Percentiles rank a stretch among this genome's conserved stretches.
These are phyloP conservation scores for Cruciata laevipes DNA, from an alignment of 257 asterid species.

Conservation along the genomic window DNA sequence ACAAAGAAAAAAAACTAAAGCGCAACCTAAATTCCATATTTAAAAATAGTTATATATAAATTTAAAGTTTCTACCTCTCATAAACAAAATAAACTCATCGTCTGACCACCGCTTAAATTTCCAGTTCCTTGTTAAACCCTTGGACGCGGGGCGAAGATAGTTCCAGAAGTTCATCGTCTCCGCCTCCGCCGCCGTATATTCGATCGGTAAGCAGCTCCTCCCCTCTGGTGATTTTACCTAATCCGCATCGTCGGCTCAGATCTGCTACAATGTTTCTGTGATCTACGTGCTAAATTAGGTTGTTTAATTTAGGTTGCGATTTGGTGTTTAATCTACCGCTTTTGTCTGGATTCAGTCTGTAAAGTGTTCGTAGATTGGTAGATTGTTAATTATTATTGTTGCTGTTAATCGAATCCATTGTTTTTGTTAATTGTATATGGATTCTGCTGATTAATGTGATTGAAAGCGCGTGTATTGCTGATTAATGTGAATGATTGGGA, in stretches of 20 bases:
- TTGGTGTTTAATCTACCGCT: neutral
- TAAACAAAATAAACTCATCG: neutral
- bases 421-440: neutral
- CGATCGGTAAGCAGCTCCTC: constrained; percentile 14
- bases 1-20: neutral
- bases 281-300: too few species aligned
- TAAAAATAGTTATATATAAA: too few species aligned
- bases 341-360: neutral
- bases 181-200: constrained; percentile 4
- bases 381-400: neutral
- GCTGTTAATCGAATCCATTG: neutral
- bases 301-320: neutral
- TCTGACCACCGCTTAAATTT: neutral
- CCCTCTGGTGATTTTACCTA: neutral
- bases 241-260: constrained; percentile 12
- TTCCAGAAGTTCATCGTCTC: constrained; percentile 12
- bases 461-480: neutral
- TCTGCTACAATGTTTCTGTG: constrained; percentile 9
- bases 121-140: neutral
- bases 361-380: neutral
- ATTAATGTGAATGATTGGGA: neutral
- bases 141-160: constrained; percentile 4
- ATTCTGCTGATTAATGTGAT: neutral
- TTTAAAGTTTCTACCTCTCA: neutral
- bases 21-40: neutral